Evolutionary conservation across 106 monocot species (phyloP).

Genomic region (Dioscorea alata): DNA sequence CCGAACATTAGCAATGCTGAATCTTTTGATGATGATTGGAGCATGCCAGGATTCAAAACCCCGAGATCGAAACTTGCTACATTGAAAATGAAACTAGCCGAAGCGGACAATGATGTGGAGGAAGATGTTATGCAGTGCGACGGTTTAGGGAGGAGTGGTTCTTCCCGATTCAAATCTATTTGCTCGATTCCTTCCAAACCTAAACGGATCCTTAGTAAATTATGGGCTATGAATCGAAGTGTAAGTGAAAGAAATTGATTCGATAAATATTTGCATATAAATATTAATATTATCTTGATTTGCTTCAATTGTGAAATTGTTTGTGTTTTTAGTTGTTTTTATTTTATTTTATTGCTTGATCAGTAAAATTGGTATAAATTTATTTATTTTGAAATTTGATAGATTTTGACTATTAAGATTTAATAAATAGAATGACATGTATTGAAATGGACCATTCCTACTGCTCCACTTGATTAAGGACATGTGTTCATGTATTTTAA

Average conservation of each 20-base stretch:
- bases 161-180: constrained; percentile 53
- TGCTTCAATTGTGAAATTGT: too few relatives aligned
- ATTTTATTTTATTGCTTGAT: too few relatives aligned
- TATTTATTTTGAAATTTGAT: too few relatives aligned
- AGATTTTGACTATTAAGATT: too few relatives aligned
- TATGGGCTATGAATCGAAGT: constrained; percentile 70
- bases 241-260: constrained; percentile 25
- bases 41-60: constrained; percentile 22
- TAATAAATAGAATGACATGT: too few relatives aligned
- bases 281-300: too few relatives aligned
- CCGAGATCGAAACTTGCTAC: constrained; percentile 45
- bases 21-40: constrained; percentile 35
- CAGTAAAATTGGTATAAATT: too few relatives aligned
- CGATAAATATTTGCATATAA: too few relatives aligned
- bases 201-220: constrained; percentile 56
- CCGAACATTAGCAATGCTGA: background rate
- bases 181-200: constrained; percentile 64
- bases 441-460: too few relatives aligned
- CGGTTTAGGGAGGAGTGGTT: constrained; percentile 42
- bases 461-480: too few relatives aligned
- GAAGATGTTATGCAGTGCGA: constrained; percentile 14
- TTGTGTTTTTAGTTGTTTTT: too few relatives aligned
- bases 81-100: constrained; percentile 79
- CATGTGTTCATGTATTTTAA: too few relatives aligned
- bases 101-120: constrained; percentile 37